Base-by-base conservation (phyloP, 1,284 basidiomycete species). In the Coniferiporia sulphurascens region DNA sequence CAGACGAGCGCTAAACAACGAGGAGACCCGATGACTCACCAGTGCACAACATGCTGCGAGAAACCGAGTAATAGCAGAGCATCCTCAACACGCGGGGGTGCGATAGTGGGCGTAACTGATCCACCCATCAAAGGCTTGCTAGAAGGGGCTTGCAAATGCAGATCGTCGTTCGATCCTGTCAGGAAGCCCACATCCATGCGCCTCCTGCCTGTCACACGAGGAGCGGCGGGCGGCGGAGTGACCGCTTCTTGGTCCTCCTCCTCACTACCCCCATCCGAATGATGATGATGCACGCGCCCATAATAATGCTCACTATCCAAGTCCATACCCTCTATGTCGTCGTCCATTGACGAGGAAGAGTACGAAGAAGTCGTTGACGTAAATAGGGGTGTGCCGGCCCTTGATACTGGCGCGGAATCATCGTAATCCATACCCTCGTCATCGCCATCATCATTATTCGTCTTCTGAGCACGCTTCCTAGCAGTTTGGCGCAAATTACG, bases 401-500 rank as follows among this genome's bases (percentile, higher is more conserved):
- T 51, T 2, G 61, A 62, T 13, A 62, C 61, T 27, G 61, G 53
- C 49, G 61, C 61, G 10, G 61, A 62, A n/a, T 59, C 61, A 35
- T 62, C 61, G 44, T 58, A 62, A 41, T 62, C 60, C 60, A 62
- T 62, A 45, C 72, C 71, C 45, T 75, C 72, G 34, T 72, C 73
- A 27, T 68, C 66, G 19, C 60, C 62, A 55, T 60, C 63, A 10
- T 63, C 62, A 38, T 54, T 51, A 22, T 58, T 48, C 12, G 55
- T 48, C 66, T 15, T 62, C 19, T 44, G 48, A 17, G 70, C 69
- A 21, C 86, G 82, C 71, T 84, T 87, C 57, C 87, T 77, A 36
- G 86, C 78, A 8, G 86, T 88, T 73, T 89, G 87, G 48, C 87
- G 80, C 60, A 89, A 75, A 69, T 91, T 91, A 45, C 89, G 78